Base-by-base conservation (phyloP, 805 yeast genomes). In the Candida chauliodis region DNA sequence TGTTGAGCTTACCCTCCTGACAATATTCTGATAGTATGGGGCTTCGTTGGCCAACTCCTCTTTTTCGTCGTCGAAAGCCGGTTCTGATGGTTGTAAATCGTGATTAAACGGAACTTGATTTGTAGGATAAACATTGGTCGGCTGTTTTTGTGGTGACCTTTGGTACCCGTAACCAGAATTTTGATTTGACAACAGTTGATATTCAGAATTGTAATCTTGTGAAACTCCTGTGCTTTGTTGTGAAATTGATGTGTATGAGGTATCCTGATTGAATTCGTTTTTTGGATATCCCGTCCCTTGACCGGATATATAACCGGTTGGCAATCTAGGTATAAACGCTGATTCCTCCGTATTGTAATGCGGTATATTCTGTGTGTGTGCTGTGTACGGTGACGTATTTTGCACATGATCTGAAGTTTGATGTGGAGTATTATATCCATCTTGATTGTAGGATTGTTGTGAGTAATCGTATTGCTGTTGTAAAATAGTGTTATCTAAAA, bases 401-500 rank as follows among this genome's bases (percentile, higher is more conserved):
- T 10, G 7, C 10, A 8, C 24, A 10, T 21, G 10, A 21, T 10
- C 24, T 21, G 24, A 7, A 8, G 24, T 7, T 21, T 21, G 24
- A 18, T 11, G 33, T 8, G 9, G 19, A 5, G 19, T 5, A 5
- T 15, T 18, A 18, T 4, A n/a, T 30, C 19, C 23, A 10, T 17
- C 9, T 19, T 20, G 36, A 16, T 33, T 9, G 2, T 23, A 9
- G 3, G 3, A 4, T 14, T 26, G 37, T 34, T 13, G 20, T 14
- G 16, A 9, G 8, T 19, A 11, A 7, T 21, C 6, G 8, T 25
- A 23, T 18, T 31, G 25, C 14, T 31, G 25, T 30, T 30, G 34
- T 24, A 33, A 33, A 7, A 33, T 33, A 2, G 36, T 23, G 9
- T 23, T 33, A 43, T 89, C 95, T 42, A 88, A 66, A 35, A 84